Evolutionary conservation across 371 early-diverging fungal genomes (phyloP).

Genomic region (Mucor lusitanicus): DNA sequence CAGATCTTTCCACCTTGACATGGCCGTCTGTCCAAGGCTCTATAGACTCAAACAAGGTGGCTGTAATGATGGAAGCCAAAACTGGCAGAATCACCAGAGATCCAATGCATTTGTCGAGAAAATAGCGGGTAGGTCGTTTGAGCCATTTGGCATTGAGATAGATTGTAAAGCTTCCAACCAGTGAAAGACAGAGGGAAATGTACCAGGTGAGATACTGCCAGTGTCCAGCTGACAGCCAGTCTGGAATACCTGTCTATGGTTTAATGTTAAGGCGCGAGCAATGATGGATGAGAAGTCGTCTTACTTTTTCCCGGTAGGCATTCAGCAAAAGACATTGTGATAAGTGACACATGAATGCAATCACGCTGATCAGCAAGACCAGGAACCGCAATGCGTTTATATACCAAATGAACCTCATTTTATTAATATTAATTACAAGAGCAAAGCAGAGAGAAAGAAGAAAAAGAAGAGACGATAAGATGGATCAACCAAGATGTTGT

Average conservation of each 20-base stretch:
- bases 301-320: conserved; percentile 32
- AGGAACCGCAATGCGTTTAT: conserved; percentile 7
- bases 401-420: conserved; percentile 5
- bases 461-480: neutral
- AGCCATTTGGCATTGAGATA: conserved; percentile 29
- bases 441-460: neutral
- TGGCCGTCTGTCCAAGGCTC: conserved; percentile 41
- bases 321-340: conserved; percentile 29
- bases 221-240: conserved; percentile 38
- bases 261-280: neutral
- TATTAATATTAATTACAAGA: neutral
- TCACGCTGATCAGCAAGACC: conserved; percentile 19
- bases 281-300: neutral
- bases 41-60: conserved; percentile 20
- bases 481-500: neutral
- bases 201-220: conserved; percentile 47
- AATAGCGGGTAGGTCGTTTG: conserved; percentile 14
- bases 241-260: conserved; percentile 28
- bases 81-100: conserved; percentile 20
- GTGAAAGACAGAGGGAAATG: conserved; percentile 28
- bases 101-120: conserved; percentile 30
- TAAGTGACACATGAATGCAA: conserved; percentile 25
- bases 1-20: conserved; percentile 23
- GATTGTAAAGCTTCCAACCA: conserved; percentile 21
- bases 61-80: conserved; percentile 19